Percentiles rank a stretch among this genome's conserved stretches.
phyloP scores from a whole-genome alignment of 2,329 filamentous ascomycete genomes.

The Epichloe hybrida region DNA sequence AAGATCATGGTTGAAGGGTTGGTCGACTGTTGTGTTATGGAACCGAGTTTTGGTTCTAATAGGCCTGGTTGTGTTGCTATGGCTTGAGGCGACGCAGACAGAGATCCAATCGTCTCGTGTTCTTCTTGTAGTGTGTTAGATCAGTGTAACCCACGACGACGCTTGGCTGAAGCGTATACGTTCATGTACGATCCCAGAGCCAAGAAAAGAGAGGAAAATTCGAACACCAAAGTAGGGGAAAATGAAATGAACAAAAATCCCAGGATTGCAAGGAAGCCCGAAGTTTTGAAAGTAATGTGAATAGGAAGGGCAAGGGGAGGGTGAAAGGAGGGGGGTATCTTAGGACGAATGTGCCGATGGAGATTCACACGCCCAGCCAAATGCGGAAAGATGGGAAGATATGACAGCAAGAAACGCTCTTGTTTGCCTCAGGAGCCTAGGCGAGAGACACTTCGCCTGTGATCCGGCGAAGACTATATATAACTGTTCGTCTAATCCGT shows the following conservation, averaged over 20 bases:
- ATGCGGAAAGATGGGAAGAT: slow-evolving; percentile 1
- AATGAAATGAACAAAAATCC: not conserved
- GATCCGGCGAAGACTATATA: not conserved
- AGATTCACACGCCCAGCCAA: slow-evolving; percentile 1
- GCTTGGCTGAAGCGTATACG: not conserved
- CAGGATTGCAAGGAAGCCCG: no score
- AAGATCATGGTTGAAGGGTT: slow-evolving; percentile 34
- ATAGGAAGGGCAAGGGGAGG: not conserved
- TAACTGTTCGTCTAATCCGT: not conserved
- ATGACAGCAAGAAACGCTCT: not conserved
- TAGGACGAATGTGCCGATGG: not conserved
- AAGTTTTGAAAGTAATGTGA: not conserved
- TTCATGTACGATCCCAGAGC: not conserved
- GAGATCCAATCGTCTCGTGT: not conserved
- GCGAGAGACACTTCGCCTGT: not conserved
- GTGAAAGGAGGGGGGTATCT: not conserved
- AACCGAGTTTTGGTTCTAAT: not conserved
- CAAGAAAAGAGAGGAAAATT: not conserved
- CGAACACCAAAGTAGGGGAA: not conserved
- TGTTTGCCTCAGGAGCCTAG: not conserved
- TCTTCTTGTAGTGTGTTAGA: not conserved
- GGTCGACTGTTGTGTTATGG: not conserved
- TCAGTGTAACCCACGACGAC: not conserved
- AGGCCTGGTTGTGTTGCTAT: not conserved
- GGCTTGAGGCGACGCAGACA: not conserved